Base-by-base conservation (phyloP, 257 asterid species). In the Penstemon davidsonii region DNA sequence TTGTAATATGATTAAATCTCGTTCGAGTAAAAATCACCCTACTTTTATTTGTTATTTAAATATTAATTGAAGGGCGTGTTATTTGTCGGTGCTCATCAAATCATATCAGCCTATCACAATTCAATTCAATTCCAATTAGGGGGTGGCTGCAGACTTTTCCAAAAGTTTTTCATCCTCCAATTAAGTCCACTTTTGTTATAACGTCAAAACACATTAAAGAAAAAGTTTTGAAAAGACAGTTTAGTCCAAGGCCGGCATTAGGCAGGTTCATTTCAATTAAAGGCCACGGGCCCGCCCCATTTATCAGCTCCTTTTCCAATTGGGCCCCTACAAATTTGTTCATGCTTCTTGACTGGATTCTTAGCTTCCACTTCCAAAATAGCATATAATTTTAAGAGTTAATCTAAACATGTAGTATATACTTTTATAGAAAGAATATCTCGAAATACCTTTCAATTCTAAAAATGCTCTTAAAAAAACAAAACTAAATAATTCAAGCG, bases 221-320 rank as follows among this genome's bases (percentile, higher is more conserved):
- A n/a, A 66, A 70, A 80, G 67, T 74, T 55, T 3, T 67, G 82
- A 68, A 71, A 67, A 46, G 84, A 75, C 78, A 79, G 76, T 25
- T 25, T 25, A 25, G 33, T 57, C 62, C 68, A 67, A 63, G 82
- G 79, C 70, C 81, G 79, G 84, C 73, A 60, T 41, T 64, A 66
- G 78, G 57, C 43, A 53, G 75, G 55, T 60, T 25, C 25, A 66
- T 1, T 25, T 25, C 33, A 25, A 25, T 25, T 25, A 25, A 25
- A 71, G 67, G 67, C 7, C 8, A 51, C 54, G 85, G 85, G 78
- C 82, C 85, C 85, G 85, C 76, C 82, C 85, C 85, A 67, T 76
- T 70, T 51, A 73, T 73, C 65, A 39, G 69, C 67, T 47, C 63
- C 54, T 67, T 65, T 59, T 58, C 33, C 66, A 39, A 55, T 49